These are phyloP conservation scores for Myochromella boudieri DNA, from an alignment of 768 basidiomycete genomes.

Conservation along the genomic window DNA sequence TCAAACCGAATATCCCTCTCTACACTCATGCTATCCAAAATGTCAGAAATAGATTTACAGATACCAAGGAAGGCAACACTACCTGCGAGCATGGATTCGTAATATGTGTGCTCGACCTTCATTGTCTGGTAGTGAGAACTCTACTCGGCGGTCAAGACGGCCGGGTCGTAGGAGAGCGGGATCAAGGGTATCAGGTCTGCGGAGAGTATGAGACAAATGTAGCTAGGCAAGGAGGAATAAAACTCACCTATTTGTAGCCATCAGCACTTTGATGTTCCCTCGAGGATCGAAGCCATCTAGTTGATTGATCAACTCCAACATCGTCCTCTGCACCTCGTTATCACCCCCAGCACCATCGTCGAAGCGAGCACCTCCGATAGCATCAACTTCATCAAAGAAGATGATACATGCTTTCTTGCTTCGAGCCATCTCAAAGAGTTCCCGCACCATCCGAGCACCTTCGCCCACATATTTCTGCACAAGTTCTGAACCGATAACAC, in stretches of 20 bases:
- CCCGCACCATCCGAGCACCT: slow-evolving; percentile 97
- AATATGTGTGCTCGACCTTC: slow-evolving; percentile 97
- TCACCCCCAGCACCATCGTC: slow-evolving; percentile 99
- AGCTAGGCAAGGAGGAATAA: slow-evolving; percentile 1
- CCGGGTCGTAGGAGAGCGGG: slow-evolving; percentile 95
- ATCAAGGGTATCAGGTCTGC: slow-evolving; percentile 95
- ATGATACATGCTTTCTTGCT: slow-evolving; percentile 99
- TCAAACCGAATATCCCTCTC: slow-evolving; percentile 97
- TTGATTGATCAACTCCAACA: slow-evolving; percentile 99
- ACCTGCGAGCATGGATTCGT: slow-evolving; percentile 95
- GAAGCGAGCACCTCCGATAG: slow-evolving; percentile 96
- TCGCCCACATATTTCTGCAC: slow-evolving; percentile 99
- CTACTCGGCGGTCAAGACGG: slow-evolving; percentile 94
- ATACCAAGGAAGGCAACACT: background rate
- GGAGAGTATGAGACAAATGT: slow-evolving; percentile 6
- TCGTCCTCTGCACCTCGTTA: slow-evolving; percentile 98
- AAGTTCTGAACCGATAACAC: slow-evolving; percentile 97
- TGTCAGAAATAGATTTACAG: slow-evolving; percentile 5
- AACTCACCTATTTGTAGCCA: slow-evolving; percentile 94
- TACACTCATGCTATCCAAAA: slow-evolving; percentile 79
- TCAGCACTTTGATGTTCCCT: slow-evolving; percentile 99
- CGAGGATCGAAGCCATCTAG: slow-evolving; percentile 97
- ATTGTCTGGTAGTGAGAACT: slow-evolving; percentile 92
- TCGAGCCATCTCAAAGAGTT: slow-evolving; percentile 98
- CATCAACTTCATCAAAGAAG: slow-evolving; percentile 99